Conservation (phyloP, 192 early-diverging fungal species). For the Geosiphon pyriformis region DNA sequence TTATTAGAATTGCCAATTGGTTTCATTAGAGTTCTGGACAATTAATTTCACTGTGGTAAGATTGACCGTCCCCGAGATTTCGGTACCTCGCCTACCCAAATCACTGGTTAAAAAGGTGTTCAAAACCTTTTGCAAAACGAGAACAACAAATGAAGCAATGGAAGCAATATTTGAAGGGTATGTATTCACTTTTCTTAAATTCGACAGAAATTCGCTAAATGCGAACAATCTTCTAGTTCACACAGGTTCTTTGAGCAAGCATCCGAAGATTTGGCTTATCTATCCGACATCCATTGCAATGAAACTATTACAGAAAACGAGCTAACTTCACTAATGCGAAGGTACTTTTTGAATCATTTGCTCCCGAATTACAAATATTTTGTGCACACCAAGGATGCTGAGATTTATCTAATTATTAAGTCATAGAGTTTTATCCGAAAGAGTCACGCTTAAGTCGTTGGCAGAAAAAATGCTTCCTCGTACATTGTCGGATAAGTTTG, state of each 20-base stretch:
- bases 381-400: not conserved
- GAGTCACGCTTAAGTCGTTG: slow-evolving; percentile 19
- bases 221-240: too few relatives aligned
- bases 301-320: slow-evolving; percentile 27
- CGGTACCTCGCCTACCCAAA: slow-evolving; percentile 23
- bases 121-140: slow-evolving; percentile 8
- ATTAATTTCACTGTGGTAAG: too few relatives aligned
- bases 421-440: slow-evolving; percentile 24
- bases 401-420: slow-evolving; percentile 5
- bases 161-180: slow-evolving; percentile 27
- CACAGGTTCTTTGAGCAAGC: slow-evolving; percentile 30
- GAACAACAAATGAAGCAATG: slow-evolving; percentile 23
- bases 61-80: not conserved
- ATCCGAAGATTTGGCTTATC: slow-evolving; percentile 11
- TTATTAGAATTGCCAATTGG: not conserved
- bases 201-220: too few relatives aligned
- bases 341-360: slow-evolving; percentile 5
- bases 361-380: not conserved
- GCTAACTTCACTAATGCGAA: slow-evolving; percentile 26
- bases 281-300: slow-evolving; percentile 12
- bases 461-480: slow-evolving; percentile 25
- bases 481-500: slow-evolving; percentile 27
- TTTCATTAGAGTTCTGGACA: too few relatives aligned
- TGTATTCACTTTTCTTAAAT: not conserved
- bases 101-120: slow-evolving; percentile 24